These are phyloP conservation scores for Aureobasidium sp. DNA, from an alignment of 2,329 filamentous ascomycete genomes.

Conservation along the genomic window DNA sequence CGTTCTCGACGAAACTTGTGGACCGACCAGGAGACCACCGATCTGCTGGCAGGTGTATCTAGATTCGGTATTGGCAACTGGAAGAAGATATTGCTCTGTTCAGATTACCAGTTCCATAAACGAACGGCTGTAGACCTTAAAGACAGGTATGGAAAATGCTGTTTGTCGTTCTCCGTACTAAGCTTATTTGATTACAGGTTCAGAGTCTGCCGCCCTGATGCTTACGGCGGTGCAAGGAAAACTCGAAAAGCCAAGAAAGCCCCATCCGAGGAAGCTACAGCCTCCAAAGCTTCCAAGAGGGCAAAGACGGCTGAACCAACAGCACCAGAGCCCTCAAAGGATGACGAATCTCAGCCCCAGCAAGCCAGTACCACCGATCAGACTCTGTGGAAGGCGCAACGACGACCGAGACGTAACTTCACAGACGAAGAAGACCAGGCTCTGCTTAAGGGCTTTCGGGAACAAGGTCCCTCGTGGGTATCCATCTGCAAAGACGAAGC, in stretches of 20 bases:
- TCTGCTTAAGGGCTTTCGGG: constrained; percentile 49
- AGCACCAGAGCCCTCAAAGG: neutral
- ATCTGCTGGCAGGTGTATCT: constrained; percentile 50
- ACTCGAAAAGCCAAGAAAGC: neutral
- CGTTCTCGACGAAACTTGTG: constrained; percentile 40
- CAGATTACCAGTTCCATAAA: constrained; percentile 48
- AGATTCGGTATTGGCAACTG: constrained; percentile 56
- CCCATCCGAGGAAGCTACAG: neutral
- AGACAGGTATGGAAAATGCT: constrained; percentile 37
- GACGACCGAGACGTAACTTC: constrained; percentile 48
- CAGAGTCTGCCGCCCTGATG: constrained; percentile 46
- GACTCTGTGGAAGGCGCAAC: constrained; percentile 23
- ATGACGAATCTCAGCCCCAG: neutral
- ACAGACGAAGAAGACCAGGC: constrained; percentile 50
- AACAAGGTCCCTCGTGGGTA: constrained; percentile 53
- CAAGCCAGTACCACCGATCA: neutral
- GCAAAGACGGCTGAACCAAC: neutral
- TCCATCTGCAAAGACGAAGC: constrained; percentile 47
- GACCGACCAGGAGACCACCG: constrained; percentile 53
- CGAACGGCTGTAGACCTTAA: constrained; percentile 56
- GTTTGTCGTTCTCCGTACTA: constrained; percentile 21
- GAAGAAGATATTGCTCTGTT: constrained; percentile 52
- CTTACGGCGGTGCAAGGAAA: constrained; percentile 27
- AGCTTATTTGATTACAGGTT: constrained; percentile 28
- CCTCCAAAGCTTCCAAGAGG: neutral